phyloP scores from a whole-genome alignment of 129 eudicot species.

The Chrysanthemum seticuspe region DNA sequence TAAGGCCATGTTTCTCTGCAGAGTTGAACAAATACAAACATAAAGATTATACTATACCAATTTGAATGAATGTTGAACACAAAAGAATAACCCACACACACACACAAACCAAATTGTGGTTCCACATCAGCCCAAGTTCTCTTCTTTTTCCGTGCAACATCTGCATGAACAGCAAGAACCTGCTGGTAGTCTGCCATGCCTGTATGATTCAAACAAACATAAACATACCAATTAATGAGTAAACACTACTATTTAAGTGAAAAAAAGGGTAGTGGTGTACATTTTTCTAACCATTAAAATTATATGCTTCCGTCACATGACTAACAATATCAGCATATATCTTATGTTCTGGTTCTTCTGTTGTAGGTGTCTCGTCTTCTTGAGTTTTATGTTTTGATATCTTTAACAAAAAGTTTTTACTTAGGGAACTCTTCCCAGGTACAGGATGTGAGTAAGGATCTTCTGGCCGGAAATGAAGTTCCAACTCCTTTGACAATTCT shows the following conservation, averaged over 20 bases:
- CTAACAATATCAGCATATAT: slow-evolving; percentile 73
- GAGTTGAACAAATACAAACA: slow-evolving; percentile 18
- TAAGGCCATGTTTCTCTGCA: slow-evolving; percentile 65
- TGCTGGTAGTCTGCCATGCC: slow-evolving; percentile 98
- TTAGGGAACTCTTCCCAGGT: slow-evolving; percentile 52
- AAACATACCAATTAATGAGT: not conserved
- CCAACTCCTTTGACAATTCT: slow-evolving; percentile 53
- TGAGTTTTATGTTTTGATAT: slow-evolving; percentile 50
- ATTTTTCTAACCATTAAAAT: slow-evolving; percentile 64
- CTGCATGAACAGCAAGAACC: slow-evolving; percentile 87
- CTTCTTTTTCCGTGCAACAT: slow-evolving; percentile 70
- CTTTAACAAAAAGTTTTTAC: slow-evolving; percentile 64
- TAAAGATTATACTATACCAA: not conserved
- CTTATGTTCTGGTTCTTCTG: slow-evolving; percentile 36
- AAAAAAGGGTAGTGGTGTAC: slow-evolving; percentile 10
- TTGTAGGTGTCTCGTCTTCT: slow-evolving; percentile 32
- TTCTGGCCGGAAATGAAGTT: slow-evolving; percentile 92
- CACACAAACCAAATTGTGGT: slow-evolving; percentile 59
- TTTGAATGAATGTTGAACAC: not conserved
- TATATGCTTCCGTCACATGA: slow-evolving; percentile 62
- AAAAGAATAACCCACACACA: not conserved
- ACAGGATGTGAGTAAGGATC: slow-evolving; percentile 96
- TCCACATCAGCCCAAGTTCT: slow-evolving; percentile 77
- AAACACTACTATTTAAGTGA: not conserved
- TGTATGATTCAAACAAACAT: slow-evolving; percentile 27